Base-by-base conservation (phyloP, 768 basidiomycete species). In the Naematelia encephala region DNA sequence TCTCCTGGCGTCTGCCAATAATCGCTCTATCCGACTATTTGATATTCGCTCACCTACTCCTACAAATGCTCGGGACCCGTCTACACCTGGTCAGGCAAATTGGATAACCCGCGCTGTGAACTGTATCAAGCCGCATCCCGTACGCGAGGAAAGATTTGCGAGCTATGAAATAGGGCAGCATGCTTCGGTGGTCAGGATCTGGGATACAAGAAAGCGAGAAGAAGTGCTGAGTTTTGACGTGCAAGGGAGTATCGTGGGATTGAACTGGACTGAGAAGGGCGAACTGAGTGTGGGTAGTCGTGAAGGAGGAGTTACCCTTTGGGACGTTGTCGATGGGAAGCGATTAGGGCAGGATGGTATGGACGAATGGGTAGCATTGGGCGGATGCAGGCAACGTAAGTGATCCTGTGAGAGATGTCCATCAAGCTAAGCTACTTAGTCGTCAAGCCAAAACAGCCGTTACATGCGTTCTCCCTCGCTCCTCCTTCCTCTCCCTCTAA, bases 281-380 rank as follows among this genome's bases (percentile, higher is more conserved):
- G 27, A 30, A 5, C 49, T 76, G 48, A 71, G 64, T 5, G 65
- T 75, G 2, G 76, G 72, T 4, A 68, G 62, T 3, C 64, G 57
- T 46, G 72, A 77, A 14, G 70, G 68, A 4, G 75, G 75, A 14
- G 72, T 77, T 12, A 50, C 64, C 4, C 22, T 73, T 10, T 77
- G 67, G 65, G 72, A 77, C 49, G 57, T 75, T 1, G 48, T 74
- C 1, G 47, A 44, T 8, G 51, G 49, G 16, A 48, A 39, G 25
- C 13, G 13, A 5, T 56, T 52, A 12, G 59, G 62, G 16, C 56
- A 58, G 14, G 60, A 59, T 5, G 51, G 56, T 4, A 47, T 51
- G 13, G 60, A 69, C 21, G 72, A 69, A 27, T 69, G 67, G 67
- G 45, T 57, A 3, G 64, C 56, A 3, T 11, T 74, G 2, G 72